Conservation (phyloP, 129 eudicot genomes). For the Flaveria robusta region DNA sequence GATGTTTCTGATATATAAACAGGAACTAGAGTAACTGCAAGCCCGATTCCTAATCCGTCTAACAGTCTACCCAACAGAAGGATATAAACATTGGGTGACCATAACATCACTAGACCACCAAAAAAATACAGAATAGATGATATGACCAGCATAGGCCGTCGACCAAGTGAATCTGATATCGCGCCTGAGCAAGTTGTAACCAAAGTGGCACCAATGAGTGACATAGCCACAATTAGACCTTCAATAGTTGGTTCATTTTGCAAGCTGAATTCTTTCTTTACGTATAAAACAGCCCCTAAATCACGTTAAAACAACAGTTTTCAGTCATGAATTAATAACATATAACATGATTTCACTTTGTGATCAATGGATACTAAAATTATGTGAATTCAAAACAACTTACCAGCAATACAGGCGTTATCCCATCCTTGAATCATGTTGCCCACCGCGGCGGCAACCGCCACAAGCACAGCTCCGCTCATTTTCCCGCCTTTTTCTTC, state of each 20-base stretch:
- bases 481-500: constrained; percentile 32
- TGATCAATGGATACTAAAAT: neutral
- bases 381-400: neutral
- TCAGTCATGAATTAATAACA: neutral
- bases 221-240: constrained; percentile 86
- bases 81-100: constrained; percentile 87
- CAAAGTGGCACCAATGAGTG: constrained; percentile 82
- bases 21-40: constrained; percentile 79
- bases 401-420: constrained; percentile 83
- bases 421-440: constrained; percentile 92
- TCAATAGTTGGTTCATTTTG: constrained; percentile 58
- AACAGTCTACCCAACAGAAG: constrained; percentile 67
- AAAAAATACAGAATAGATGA: constrained; percentile 65
- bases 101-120: constrained; percentile 73
- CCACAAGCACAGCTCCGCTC: constrained; percentile 73
- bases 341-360: constrained; percentile 12
- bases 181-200: constrained; percentile 85
- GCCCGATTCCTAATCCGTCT: constrained; percentile 83
- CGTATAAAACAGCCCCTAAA: constrained; percentile 70
- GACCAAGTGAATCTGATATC: constrained; percentile 73
- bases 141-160: constrained; percentile 74
- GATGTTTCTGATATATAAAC: constrained; percentile 88
- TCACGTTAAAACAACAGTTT: constrained; percentile 21
- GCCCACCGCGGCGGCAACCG: constrained; percentile 73
- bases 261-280: constrained; percentile 67